Evolutionary conservation across 139 green algal species (phyloP).

Genomic region (Coelastrella sp.): DNA sequence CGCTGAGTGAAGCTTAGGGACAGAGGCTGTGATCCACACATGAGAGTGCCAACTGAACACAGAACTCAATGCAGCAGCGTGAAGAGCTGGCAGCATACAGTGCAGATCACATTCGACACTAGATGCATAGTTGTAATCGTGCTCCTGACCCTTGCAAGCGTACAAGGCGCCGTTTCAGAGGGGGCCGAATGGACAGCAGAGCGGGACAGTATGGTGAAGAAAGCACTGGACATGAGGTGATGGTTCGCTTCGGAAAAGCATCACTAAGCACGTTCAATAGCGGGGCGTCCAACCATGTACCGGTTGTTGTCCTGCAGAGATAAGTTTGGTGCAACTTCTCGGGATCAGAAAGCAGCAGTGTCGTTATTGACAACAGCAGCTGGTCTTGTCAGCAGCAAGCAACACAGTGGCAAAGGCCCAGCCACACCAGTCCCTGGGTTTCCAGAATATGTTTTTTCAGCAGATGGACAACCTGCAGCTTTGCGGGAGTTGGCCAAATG

Average conservation of each 20-base stretch:
- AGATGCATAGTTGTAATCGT: not conserved
- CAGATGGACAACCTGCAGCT: constrained; percentile 32
- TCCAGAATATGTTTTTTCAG: constrained; percentile 35
- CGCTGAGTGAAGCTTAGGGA: no score
- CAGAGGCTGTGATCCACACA: not conserved
- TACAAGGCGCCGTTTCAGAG: not conserved
- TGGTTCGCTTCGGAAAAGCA: no score
- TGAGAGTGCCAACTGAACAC: not conserved
- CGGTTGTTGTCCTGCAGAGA: constrained; percentile 2
- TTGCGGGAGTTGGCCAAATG: constrained; percentile 61
- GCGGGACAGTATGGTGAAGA: not conserved
- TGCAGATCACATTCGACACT: not conserved
- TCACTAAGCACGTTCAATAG: no score
- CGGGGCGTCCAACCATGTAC: no score
- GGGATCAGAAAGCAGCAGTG: constrained; percentile 22
- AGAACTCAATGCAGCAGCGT: not conserved
- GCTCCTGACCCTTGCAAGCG: not conserved
- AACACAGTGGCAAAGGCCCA: not conserved
- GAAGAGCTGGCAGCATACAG: not conserved
- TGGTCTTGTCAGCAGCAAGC: constrained; percentile 13
- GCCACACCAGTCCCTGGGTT: constrained; percentile 31
- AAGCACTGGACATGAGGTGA: constrained; percentile 12
- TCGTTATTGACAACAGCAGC: constrained; percentile 21
- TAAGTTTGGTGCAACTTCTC: constrained; percentile 8
- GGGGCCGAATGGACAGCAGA: not conserved